Evolutionary conservation across 768 basidiomycete genomes (phyloP).

Genomic region (Mycena filopes): DNA sequence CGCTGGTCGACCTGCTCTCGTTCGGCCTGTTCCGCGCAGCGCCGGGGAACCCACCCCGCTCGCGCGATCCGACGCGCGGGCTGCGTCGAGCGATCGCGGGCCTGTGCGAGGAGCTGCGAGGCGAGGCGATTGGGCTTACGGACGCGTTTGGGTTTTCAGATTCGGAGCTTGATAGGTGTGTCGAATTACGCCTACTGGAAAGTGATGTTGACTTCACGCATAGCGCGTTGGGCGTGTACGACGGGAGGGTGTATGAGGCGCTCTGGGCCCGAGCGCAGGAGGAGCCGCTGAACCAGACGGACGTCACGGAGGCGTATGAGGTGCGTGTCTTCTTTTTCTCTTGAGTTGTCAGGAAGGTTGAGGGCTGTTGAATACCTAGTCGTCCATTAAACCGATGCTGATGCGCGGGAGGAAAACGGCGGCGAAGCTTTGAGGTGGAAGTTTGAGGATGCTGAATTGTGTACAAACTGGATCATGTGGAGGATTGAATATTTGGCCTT

Average conservation of each 20-base stretch:
- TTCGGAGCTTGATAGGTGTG: constrained; percentile 77
- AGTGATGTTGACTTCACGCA: not conserved
- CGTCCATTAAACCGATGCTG: constrained; percentile 65
- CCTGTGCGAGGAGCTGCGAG: constrained; percentile 63
- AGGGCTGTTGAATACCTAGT: constrained; percentile 33
- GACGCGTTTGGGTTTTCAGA: constrained; percentile 82
- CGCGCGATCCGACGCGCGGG: constrained; percentile 55
- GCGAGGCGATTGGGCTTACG: constrained; percentile 72
- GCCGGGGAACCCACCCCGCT: constrained; percentile 20
- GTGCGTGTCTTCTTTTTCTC: constrained; percentile 42
- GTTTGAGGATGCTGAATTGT: too few relatives aligned
- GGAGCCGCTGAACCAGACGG: constrained; percentile 68
- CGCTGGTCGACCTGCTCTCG: constrained; percentile 68
- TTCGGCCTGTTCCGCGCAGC: constrained; percentile 54
- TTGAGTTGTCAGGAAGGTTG: not conserved
- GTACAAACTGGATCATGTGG: too few relatives aligned
- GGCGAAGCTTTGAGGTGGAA: constrained; percentile 45
- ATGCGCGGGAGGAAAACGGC: constrained; percentile 56
- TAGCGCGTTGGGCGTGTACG: constrained; percentile 70
- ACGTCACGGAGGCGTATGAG: constrained; percentile 66
- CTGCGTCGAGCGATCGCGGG: constrained; percentile 62
- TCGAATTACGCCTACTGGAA: too few relatives aligned
- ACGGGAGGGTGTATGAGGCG: constrained; percentile 76
- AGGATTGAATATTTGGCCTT: too few relatives aligned
- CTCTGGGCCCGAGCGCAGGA: constrained; percentile 67